Evolutionary conservation across 805 yeast genomes (phyloP).

Genomic region (Metschnikowia reukaufii): DNA sequence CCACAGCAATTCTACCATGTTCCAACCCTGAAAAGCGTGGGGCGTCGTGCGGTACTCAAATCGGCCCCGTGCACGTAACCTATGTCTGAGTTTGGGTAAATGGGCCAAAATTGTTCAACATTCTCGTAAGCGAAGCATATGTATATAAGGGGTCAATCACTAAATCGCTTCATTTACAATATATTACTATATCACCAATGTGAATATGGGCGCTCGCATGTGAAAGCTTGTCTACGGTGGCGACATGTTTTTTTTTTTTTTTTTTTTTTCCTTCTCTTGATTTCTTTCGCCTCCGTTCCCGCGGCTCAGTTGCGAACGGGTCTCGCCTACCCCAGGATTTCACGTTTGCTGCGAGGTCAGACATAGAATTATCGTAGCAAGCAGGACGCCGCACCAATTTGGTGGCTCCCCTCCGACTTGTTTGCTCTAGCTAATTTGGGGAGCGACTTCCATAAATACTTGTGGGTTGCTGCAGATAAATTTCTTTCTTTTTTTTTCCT

Average conservation of each 20-base stretch:
- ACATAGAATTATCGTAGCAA: constrained; percentile 5
- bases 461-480: background rate
- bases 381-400: constrained; percentile 6
- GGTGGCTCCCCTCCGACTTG: constrained; percentile 7
- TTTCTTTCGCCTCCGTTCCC: background rate
- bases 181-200: no score
- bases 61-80: background rate
- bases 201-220: no score
- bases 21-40: background rate
- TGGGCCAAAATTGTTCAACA: no score
- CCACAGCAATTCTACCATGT: background rate
- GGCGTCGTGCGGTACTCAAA: background rate
- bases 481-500: background rate
- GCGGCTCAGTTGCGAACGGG: background rate
- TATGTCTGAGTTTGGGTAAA: background rate
- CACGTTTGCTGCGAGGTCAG: constrained; percentile 13
- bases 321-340: constrained; percentile 10
- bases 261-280: no score
- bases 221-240: no score
- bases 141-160: no score
- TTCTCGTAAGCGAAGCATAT: no score
- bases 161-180: no score
- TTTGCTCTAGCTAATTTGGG: constrained; percentile 9
- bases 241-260: no score
- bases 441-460: constrained; percentile 3